phyloP scores from a whole-genome alignment of 1,284 basidiomycete species.

The Apiotrichum domesticum region DNA sequence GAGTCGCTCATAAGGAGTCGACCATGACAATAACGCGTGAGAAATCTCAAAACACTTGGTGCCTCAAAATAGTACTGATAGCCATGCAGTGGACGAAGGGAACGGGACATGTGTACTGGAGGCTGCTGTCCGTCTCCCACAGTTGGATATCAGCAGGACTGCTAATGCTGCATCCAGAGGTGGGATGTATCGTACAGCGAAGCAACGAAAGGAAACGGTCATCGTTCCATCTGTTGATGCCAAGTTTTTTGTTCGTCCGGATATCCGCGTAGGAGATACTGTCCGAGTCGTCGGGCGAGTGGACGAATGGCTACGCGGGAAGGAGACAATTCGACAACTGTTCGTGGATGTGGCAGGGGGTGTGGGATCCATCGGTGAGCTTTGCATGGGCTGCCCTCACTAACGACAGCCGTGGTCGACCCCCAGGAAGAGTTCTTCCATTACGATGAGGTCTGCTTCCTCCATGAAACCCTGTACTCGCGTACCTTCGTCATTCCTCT shows the following conservation, averaged over 20 bases:
- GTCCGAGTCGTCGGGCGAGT: conserved; percentile 34
- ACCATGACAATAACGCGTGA: conserved; percentile 25
- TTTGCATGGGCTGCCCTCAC: rapidly evolving
- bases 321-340: conserved; percentile 31
- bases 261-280: conserved; percentile 37
- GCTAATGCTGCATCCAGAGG: background rate
- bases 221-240: too few relatives aligned
- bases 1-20: conserved; percentile 34
- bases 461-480: conserved; percentile 31
- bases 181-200: background rate
- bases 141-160: background rate
- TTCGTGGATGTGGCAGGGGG: conserved; percentile 31
- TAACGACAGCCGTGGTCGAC: conserved; percentile 31
- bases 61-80: background rate
- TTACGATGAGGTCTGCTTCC: conserved; percentile 13
- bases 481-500: conserved; percentile 28
- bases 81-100: conserved; percentile 37
- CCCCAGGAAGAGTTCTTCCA: conserved; percentile 32
- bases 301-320: conserved; percentile 29
- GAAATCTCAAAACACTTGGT: background rate
- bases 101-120: conserved; percentile 30
- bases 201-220: conserved; percentile 11
- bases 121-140: conserved; percentile 21
- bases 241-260: conserved; percentile 20
- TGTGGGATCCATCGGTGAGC: conserved; percentile 30